Conservation (phyloP, 257 asterid species). For the Ilex asprella region DNA sequence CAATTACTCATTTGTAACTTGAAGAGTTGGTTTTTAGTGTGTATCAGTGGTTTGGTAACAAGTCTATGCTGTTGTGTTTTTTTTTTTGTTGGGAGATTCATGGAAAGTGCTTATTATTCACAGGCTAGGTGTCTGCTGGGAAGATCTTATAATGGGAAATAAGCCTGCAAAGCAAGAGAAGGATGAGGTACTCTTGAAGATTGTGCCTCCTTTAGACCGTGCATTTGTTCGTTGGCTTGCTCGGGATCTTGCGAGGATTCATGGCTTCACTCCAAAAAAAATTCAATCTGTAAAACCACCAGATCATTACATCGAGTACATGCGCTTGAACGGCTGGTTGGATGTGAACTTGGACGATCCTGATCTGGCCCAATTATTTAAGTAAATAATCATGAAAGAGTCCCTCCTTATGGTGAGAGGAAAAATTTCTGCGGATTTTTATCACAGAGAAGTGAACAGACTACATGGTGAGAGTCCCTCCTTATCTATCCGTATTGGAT, state of each 20-base stretch:
- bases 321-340: conserved; percentile 88
- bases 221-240: conserved; percentile 62
- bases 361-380: conserved; percentile 58
- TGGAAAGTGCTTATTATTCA: background rate
- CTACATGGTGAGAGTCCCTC: too few species aligned
- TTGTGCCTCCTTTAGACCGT: conserved; percentile 72
- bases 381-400: conserved; percentile 20
- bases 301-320: conserved; percentile 69
- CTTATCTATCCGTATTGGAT: too few species aligned
- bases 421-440: too few species aligned
- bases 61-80: background rate
- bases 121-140: conserved; percentile 8
- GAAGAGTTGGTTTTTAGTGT: too few species aligned
- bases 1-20: too few species aligned
- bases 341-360: conserved; percentile 78
- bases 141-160: conserved; percentile 57
- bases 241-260: conserved; percentile 68
- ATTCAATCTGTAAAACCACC: conserved; percentile 72
- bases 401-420: too few species aligned
- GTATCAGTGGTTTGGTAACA: too few species aligned
- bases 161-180: conserved; percentile 54
- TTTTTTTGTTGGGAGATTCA: background rate
- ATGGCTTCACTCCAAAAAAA: conserved; percentile 66
- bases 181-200: conserved; percentile 47
- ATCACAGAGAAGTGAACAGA: too few species aligned